Conservation (phyloP, 108 stramenopile genomes). For the Cylindrotheca closterium region DNA sequence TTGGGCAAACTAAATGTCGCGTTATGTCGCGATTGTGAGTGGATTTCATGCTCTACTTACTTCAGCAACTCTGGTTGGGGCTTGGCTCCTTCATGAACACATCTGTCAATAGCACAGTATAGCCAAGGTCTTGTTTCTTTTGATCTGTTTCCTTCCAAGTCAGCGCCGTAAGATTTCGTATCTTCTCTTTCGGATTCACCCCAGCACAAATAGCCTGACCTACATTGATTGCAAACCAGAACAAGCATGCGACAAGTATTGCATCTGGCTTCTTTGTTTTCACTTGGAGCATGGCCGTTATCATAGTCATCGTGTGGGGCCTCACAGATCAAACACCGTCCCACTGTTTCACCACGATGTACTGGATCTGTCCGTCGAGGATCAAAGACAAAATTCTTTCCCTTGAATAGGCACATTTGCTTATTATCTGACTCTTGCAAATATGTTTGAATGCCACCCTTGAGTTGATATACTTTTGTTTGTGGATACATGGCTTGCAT, state of each 20-base stretch:
- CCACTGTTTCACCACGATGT: conserved; percentile 44
- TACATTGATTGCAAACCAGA: conserved; percentile 72
- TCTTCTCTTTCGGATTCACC: conserved; percentile 31
- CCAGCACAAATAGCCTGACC: conserved; percentile 48
- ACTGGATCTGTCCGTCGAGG: conserved; percentile 63
- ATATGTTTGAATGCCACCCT: conserved; percentile 84
- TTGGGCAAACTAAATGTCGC: no score
- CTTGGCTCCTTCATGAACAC: conserved; percentile 65
- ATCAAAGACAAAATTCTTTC: conserved; percentile 92
- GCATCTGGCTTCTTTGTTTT: conserved; percentile 78
- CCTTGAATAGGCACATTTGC: conserved; percentile 47
- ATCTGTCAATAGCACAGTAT: conserved; percentile 56
- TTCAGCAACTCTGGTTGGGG: conserved; percentile 32
- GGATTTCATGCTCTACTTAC: no score
- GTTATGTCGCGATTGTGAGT: no score
- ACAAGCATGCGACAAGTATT: conserved; percentile 79
- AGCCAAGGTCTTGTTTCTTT: conserved; percentile 22
- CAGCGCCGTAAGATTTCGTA: neutral
- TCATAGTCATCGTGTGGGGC: conserved; percentile 83
- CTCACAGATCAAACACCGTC: conserved; percentile 64
- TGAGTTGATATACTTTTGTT: conserved; percentile 60
- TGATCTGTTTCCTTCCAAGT: conserved; percentile 4
- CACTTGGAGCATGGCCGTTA: conserved; percentile 77
- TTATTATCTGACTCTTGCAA: conserved; percentile 26
- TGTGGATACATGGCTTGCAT: conserved; percentile 62